Conservation (phyloP, 495 filamentous ascomycete genomes). For the Talaromyces trachyspermus region DNA sequence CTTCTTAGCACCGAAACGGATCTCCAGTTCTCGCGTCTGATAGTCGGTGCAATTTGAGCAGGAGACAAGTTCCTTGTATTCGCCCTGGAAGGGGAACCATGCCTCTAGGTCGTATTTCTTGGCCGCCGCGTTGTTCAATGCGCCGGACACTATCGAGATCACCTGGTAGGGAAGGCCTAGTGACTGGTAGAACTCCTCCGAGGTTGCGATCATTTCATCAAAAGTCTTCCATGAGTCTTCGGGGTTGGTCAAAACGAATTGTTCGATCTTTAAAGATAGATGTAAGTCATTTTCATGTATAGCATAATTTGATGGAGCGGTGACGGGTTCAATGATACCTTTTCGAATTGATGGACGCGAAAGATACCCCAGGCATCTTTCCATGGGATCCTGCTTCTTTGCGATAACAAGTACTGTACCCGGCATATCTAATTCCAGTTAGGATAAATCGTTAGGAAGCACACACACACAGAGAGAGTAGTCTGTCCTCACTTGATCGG, state of each 20-base stretch:
- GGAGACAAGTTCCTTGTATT: constrained; percentile 96
- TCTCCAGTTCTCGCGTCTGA: constrained; percentile 81
- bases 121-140: constrained; percentile 84
- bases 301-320: too few relatives aligned
- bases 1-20: constrained; percentile 73
- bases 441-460: constrained; percentile 11
- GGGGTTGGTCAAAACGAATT: constrained; percentile 89
- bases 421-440: constrained; percentile 56
- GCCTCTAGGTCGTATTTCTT: constrained; percentile 97
- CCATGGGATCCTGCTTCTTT: constrained; percentile 91
- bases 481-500: constrained; percentile 60
- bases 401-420: constrained; percentile 89
- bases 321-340: too few relatives aligned
- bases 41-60: constrained; percentile 97
- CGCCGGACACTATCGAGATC: constrained; percentile 88
- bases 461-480: neutral
- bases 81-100: constrained; percentile 92
- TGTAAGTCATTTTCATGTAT: neutral
- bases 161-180: constrained; percentile 84
- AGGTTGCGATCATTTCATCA: constrained; percentile 81
- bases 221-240: constrained; percentile 93
- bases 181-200: constrained; percentile 91
- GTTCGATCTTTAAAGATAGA: constrained; percentile 57
- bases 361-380: constrained; percentile 97
- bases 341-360: constrained; percentile 97